Conservation (phyloP, 441 rosid species). For the Daphne laureola region DNA sequence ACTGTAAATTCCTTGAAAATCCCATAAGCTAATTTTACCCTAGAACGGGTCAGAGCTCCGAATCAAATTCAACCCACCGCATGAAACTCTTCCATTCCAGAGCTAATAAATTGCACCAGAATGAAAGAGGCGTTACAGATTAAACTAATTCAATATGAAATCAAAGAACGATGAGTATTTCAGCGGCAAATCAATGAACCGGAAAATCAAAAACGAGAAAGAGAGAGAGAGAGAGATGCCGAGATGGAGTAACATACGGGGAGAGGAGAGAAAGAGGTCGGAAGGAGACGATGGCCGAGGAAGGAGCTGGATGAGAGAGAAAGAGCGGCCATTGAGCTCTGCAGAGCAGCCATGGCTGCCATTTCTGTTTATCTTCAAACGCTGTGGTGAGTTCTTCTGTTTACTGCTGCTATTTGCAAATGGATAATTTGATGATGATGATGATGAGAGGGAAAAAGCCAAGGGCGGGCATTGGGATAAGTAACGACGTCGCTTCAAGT, state of each 20-base stretch:
- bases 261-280: constrained; percentile 27
- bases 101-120: not conserved
- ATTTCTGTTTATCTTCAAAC: constrained; percentile 29
- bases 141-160: not conserved
- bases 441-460: not conserved
- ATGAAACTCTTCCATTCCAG: not conserved
- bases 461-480: not conserved
- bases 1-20: too few relatives aligned
- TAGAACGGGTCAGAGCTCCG: not conserved
- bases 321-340: constrained; percentile 63
- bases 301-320: constrained; percentile 59
- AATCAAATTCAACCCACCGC: not conserved
- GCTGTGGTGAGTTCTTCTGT: constrained; percentile 2
- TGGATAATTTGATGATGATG: not conserved
- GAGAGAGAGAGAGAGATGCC: not conserved
- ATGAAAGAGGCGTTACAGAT: not conserved
- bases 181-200: too few relatives aligned
- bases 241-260: constrained; percentile 28
- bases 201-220: not conserved
- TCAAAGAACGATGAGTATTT: too few relatives aligned
- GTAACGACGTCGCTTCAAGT: not conserved
- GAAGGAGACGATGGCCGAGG: constrained; percentile 62
- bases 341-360: constrained; percentile 77
- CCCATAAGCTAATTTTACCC: too few relatives aligned
- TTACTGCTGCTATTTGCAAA: too few relatives aligned